Base-by-base conservation (phyloP, 352 stramenopile genomes). In the Phytopythium helicoides region DNA sequence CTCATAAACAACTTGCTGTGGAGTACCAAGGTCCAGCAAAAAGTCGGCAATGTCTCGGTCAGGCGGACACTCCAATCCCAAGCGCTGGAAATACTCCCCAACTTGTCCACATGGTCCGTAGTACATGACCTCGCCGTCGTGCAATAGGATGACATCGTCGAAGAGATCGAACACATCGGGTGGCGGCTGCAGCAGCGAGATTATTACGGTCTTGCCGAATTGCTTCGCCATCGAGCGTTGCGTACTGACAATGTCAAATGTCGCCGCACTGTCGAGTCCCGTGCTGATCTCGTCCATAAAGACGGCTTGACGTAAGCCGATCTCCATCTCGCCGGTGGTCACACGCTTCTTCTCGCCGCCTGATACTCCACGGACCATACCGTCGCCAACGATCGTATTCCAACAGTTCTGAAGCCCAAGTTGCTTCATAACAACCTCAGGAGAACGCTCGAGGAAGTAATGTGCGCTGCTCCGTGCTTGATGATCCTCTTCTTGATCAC, bases 201-300 rank as follows among this genome's bases (percentile, higher is more conserved):
- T 78, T 3, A 89, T 72, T 10, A 74, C 48, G 1, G 74, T 87
- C 44, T 73, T 71, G 9, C 59, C 58, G 8, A 82, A 25, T 9
- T 1, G 50, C 50, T 71, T 45, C 1, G 71, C 69, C 19, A 77
- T 60, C 15, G 41, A 45, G 0, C 57, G 52, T 31, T 78, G 58
- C 2, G 51, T 52, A 16, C 19, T 54, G 60, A 69, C 60, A 37
- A 83, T 86, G 41, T 83, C 76, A 45, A 55, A 83, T 11, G 76
- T 83, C 5, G 73, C 66, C 2, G 76, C 76, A 25, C 64, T 79
- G 68, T 87, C 76, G 8, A 87, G 66, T 2, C 76, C 76, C 19
- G 73, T 85, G 21, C 67, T 81, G 69, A 85, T 79, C 56, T 86
- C 68, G 64, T 97, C 90, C 60, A 96, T 79, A 19, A 96, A 55